These are phyloP conservation scores for Cercospora sp. DNA, from an alignment of 2,329 filamentous ascomycete species.

Conservation along the genomic window DNA sequence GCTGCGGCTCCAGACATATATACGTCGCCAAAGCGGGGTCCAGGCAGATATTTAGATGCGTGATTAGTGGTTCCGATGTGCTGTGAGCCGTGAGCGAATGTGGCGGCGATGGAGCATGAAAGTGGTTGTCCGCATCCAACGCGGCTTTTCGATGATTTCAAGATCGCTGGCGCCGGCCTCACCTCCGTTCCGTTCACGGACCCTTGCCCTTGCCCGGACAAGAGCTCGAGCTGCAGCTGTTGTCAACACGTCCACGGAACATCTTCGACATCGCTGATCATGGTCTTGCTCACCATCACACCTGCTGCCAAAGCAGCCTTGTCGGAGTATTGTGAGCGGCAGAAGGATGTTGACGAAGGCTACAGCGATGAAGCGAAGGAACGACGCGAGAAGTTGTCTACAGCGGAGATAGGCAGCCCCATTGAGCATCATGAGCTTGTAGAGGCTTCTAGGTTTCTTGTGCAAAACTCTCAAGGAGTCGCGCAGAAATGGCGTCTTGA, in stretches of 20 bases:
- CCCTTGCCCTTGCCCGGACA: not conserved
- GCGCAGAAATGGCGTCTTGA: conserved; percentile 58
- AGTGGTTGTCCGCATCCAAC: not conserved
- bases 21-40: conserved; percentile 14
- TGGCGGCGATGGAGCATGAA: conserved; percentile 1
- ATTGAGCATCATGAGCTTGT: conserved; percentile 72
- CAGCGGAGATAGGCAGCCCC: conserved; percentile 58
- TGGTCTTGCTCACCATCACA: conserved; percentile 81
- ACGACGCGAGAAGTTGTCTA: conserved; percentile 21
- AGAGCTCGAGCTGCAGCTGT: not conserved
- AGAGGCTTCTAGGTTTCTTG: conserved; percentile 58
- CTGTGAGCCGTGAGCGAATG: not conserved
- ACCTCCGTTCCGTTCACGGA: conserved; percentile 1
- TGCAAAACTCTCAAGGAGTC: conserved; percentile 29
- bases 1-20: conserved; percentile 37
- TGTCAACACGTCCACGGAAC: not conserved
- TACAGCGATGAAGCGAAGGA: conserved; percentile 14
- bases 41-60: not conserved
- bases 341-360: conserved; percentile 12
- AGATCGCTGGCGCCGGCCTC: conserved; percentile 9
- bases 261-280: conserved; percentile 38
- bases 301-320: conserved; percentile 65
- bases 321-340: conserved; percentile 33
- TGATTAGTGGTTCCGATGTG: not conserved
- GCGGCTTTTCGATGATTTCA: conserved; percentile 12